Conservation (phyloP, 257 asterid species). For the Forsythia suspensa region DNA sequence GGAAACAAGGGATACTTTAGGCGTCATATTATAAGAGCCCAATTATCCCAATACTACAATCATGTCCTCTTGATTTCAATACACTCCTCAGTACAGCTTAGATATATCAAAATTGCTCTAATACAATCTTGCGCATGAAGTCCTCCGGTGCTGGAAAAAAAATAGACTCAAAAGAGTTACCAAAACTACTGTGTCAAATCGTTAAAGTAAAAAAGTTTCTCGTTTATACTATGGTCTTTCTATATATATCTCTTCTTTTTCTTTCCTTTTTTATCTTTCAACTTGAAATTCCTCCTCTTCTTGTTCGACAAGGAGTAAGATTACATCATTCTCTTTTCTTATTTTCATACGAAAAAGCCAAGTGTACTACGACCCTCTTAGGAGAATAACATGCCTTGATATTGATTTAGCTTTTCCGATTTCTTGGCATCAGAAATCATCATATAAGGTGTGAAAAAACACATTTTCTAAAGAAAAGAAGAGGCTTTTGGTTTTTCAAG, state of each 20-base stretch:
- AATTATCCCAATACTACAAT: neutral
- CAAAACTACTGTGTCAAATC: neutral
- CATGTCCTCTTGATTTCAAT: neutral
- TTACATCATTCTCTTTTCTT: neutral
- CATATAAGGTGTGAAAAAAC: neutral
- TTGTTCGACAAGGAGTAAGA: neutral
- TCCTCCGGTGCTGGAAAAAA: slow-evolving; percentile 63
- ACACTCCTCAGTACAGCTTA: neutral
- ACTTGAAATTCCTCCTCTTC: neutral
- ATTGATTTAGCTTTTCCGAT: neutral
- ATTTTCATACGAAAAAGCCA: neutral
- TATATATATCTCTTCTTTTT: too few species aligned
- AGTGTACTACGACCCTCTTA: neutral
- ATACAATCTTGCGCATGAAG: slow-evolving; percentile 68
- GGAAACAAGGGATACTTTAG: too few species aligned
- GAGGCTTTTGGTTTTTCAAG: neutral
- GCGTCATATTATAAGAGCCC: neutral
- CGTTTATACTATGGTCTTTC: neutral
- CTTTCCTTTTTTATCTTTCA: neutral
- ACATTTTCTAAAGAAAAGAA: neutral
- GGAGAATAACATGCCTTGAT: neutral
- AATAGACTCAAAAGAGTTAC: neutral
- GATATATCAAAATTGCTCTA: slow-evolving; percentile 51
- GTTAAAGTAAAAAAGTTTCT: neutral
- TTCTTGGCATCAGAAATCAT: neutral